These are phyloP conservation scores for Gnomoniopsis sp. DNA, from an alignment of 2,329 filamentous ascomycete genomes.

Conservation along the genomic window DNA sequence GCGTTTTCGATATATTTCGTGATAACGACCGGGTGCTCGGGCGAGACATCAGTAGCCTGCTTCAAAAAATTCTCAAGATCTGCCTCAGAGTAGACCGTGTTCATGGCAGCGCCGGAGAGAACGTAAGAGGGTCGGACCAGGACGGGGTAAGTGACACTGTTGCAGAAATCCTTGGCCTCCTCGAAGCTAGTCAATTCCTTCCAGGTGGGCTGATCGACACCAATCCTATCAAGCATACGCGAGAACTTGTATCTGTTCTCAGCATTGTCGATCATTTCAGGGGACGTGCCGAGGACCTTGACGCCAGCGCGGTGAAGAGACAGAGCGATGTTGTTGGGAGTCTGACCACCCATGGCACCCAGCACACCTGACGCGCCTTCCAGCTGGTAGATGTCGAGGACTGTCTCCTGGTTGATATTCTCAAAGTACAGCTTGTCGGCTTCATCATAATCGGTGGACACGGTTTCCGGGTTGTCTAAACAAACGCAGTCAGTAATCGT, in stretches of 20 bases:
- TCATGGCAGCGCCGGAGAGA: slow-evolving; percentile 96
- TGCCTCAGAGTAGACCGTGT: slow-evolving; percentile 95
- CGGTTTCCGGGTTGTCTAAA: slow-evolving; percentile 76
- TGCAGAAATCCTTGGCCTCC: slow-evolving; percentile 83
- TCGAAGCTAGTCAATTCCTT: slow-evolving; percentile 95
- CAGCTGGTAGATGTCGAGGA: slow-evolving; percentile 89
- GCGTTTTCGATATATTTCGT: slow-evolving; percentile 99
- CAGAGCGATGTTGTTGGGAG: slow-evolving; percentile 95
- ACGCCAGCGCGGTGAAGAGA: slow-evolving; percentile 85
- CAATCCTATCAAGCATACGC: slow-evolving; percentile 92
- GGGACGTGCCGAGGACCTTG: slow-evolving; percentile 90
- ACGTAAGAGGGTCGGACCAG: slow-evolving; percentile 96
- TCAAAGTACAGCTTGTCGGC: slow-evolving; percentile 95
- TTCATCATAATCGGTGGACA: slow-evolving; percentile 89
- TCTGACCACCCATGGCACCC: slow-evolving; percentile 95
- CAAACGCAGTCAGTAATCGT: slow-evolving; percentile 29
- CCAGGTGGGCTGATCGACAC: slow-evolving; percentile 95
- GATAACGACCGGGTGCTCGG: slow-evolving; percentile 95
- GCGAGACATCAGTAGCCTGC: slow-evolving; percentile 89
- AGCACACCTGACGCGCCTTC: slow-evolving; percentile 82
- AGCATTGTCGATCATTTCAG: slow-evolving; percentile 97
- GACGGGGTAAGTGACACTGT: slow-evolving; percentile 87
- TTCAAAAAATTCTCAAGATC: slow-evolving; percentile 85
- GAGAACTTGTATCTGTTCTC: slow-evolving; percentile 99
- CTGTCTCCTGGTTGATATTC: slow-evolving; percentile 84